Conservation (phyloP, 2,329 filamentous ascomycete species). For the Diaporthe caulivora region DNA sequence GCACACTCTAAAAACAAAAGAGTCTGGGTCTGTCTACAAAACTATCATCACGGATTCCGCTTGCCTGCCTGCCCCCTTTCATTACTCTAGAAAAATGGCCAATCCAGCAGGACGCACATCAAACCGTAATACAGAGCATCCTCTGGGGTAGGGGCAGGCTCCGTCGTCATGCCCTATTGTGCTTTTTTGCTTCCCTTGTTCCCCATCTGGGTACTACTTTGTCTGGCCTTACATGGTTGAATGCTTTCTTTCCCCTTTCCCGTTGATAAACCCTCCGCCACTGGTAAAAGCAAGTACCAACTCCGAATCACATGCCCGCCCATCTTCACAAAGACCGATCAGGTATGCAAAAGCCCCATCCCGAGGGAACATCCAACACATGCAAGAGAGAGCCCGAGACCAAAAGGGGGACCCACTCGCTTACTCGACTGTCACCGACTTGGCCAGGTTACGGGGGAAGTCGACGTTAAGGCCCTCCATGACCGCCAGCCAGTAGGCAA, state of each 20-base stretch:
- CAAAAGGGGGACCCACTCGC: slow-evolving; percentile 34
- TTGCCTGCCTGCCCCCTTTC: not conserved
- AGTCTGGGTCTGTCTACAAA: not conserved
- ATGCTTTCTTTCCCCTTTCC: slow-evolving; percentile 6
- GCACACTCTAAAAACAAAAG: not conserved
- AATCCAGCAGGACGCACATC: not conserved
- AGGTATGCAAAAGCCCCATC: slow-evolving; percentile 17
- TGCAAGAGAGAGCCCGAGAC: slow-evolving; percentile 9
- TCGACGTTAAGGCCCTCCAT: slow-evolving; percentile 97
- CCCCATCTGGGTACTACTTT: not conserved
- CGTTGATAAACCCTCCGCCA: not conserved
- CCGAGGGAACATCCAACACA: slow-evolving; percentile 18
- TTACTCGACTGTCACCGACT: slow-evolving; percentile 99
- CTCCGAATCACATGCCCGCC: slow-evolving; percentile 22
- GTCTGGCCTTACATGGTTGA: slow-evolving; percentile 14
- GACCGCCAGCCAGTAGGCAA: slow-evolving; percentile 98
- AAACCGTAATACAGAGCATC: not conserved
- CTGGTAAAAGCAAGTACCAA: slow-evolving; percentile 2
- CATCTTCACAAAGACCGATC: slow-evolving; percentile 27
- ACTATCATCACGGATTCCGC: slow-evolving; percentile 2
- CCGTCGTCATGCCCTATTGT: not conserved
- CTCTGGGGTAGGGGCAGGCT: too few species aligned
- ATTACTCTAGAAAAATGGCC: not conserved
- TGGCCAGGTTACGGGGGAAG: slow-evolving; percentile 98
- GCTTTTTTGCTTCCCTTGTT: not conserved